A percentile compares a stretch with the other conserved stretches of the same genome.
Conservation (phyloP, 768 basidiomycete genomes). For the Tricholoma furcatifolium region DNA sequence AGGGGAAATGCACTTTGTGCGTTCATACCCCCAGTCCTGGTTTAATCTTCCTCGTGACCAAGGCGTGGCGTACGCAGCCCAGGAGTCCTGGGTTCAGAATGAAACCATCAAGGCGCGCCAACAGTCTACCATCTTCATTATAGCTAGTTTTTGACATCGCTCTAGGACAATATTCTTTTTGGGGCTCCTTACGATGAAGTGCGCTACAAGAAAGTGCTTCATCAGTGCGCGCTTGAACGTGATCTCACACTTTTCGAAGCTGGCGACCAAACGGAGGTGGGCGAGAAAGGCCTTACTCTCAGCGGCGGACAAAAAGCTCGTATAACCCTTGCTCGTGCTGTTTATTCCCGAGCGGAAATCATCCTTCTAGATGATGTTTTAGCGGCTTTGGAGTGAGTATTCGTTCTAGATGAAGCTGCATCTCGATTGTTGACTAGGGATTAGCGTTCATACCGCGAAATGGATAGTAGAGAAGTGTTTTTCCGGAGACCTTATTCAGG, state of each 20-base stretch:
- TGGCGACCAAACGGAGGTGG: conserved; percentile 69
- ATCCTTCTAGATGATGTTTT: conserved; percentile 74
- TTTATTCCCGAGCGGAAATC: conserved; percentile 53
- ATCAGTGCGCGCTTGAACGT: conserved; percentile 70
- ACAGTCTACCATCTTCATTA: neutral
- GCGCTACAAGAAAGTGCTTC: conserved; percentile 73
- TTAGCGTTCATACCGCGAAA: conserved; percentile 69
- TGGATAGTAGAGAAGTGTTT: conserved; percentile 82
- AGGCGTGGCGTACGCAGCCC: conserved; percentile 78
- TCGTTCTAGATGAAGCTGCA: neutral
- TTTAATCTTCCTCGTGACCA: conserved; percentile 65
- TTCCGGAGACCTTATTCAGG: conserved; percentile 72
- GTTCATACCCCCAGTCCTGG: conserved; percentile 52
- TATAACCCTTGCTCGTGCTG: conserved; percentile 43
- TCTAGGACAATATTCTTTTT: conserved; percentile 78
- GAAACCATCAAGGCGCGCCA: conserved; percentile 60
- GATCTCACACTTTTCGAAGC: conserved; percentile 71
- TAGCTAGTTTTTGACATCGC: neutral
- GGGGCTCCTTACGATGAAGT: conserved; percentile 74
- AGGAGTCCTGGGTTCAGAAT: conserved; percentile 86
- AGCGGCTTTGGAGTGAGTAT: conserved; percentile 53
- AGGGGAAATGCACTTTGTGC: conserved; percentile 69
- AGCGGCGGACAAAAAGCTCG: conserved; percentile 55
- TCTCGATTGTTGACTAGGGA: conserved; percentile 6
- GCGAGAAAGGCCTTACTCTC: conserved; percentile 66